phyloP scores from a whole-genome alignment of 345 rosid species.

The Salix exigua region DNA sequence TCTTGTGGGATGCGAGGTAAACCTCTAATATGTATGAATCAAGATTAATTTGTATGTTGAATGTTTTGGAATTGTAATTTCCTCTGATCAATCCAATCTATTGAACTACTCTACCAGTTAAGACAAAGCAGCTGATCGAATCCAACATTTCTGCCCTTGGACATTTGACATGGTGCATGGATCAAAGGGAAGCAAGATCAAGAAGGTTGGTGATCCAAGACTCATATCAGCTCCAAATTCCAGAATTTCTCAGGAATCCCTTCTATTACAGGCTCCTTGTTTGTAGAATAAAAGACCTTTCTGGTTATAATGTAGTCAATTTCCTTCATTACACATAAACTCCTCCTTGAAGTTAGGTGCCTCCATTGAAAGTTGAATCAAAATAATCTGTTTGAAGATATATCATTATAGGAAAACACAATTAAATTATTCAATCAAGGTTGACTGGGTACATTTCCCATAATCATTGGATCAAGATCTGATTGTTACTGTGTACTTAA shows the following conservation, averaged over 20 bases:
- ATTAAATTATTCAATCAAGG: neutral
- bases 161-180: neutral
- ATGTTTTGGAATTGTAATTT: neutral
- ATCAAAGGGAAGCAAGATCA: neutral
- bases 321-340: neutral
- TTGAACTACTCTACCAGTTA: neutral
- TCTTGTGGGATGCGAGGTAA: conserved; percentile 41
- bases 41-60: neutral
- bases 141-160: neutral
- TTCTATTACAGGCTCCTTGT: neutral
- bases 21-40: neutral
- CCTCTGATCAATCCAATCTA: neutral
- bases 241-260: neutral
- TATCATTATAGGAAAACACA: neutral
- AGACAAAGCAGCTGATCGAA: neutral
- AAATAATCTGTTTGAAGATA: neutral
- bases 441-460: neutral
- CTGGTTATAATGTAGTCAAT: neutral
- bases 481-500: neutral
- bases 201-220: neutral
- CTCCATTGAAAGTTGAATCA: neutral
- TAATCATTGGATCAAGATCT: neutral
- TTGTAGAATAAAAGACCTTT: neutral
- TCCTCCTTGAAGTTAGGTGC: neutral
- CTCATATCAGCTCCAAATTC: neutral